These are phyloP conservation scores for Claviceps humidiphila DNA, from an alignment of 2,329 filamentous ascomycete species.

Conservation along the genomic window DNA sequence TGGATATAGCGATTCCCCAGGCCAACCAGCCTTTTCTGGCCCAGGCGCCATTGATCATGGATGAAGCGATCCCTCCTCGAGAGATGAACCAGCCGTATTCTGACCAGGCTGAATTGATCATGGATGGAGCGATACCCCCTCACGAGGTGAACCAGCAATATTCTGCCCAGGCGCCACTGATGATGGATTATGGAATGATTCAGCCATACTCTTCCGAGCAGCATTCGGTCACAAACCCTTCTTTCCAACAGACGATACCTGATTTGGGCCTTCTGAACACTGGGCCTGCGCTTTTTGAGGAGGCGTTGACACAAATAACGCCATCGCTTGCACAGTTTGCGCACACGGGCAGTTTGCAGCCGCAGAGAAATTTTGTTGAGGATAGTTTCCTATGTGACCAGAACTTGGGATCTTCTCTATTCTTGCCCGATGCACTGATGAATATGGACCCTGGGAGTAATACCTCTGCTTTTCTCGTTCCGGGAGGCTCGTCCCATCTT, in stretches of 20 bases:
- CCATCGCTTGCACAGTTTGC: background rate
- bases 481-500: background rate
- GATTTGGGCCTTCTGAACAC: background rate
- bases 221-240: background rate
- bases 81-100: too few relatives aligned
- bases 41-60: too few relatives aligned
- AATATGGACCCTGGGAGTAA: background rate
- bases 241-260: background rate
- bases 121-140: too few relatives aligned
- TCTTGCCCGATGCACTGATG: constrained; percentile 3
- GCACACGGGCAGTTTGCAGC: background rate
- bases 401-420: background rate
- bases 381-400: background rate
- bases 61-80: too few relatives aligned
- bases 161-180: too few relatives aligned
- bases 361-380: background rate
- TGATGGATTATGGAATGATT: too few relatives aligned
- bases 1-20: too few relatives aligned
- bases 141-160: too few relatives aligned
- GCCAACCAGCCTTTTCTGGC: too few relatives aligned
- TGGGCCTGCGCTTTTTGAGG: background rate
- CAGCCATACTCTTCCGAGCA: constrained; percentile 1
- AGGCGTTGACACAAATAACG: background rate
- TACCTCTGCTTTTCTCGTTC: background rate
- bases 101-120: too few relatives aligned